A percentile compares a stretch with the other conserved stretches of the same genome.
phyloP scores from a whole-genome alignment of 148 eudicot species.

The Dysphania ambrosioides region DNA sequence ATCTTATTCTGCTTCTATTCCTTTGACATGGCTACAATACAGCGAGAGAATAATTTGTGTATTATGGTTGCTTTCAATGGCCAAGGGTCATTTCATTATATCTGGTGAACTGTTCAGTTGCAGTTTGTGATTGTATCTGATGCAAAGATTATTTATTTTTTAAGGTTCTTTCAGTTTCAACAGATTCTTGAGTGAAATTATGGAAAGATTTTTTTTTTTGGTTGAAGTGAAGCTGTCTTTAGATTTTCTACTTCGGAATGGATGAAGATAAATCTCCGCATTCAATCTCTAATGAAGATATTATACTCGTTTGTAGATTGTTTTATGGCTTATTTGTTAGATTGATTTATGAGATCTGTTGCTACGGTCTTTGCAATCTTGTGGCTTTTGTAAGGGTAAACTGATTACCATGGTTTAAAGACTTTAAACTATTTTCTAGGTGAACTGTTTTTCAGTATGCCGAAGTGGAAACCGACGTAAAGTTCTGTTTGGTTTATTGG shows the following conservation, averaged over 20 bases:
- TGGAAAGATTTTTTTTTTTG: neutral
- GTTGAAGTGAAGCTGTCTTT: conserved; percentile 6
- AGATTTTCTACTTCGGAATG: conserved; percentile 6
- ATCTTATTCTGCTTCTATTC: conserved; percentile 11
- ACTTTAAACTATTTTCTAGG: no score
- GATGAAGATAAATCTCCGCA: conserved; percentile 8
- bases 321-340: neutral
- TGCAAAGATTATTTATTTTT: neutral
- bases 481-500: no score
- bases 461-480: no score
- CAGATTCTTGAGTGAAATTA: conserved; percentile 5
- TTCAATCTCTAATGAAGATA: conserved; percentile 20
- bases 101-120: conserved; percentile 7
- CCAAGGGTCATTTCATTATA: conserved; percentile 10
- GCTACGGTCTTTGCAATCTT: no score
- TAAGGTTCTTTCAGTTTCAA: neutral
- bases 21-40: conserved; percentile 11
- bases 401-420: no score
- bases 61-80: conserved; percentile 7
- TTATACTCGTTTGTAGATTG: neutral
- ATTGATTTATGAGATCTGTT: neutral
- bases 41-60: conserved; percentile 15
- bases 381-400: neutral
- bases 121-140: conserved; percentile 19
- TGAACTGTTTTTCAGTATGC: no score